Base-by-base conservation (phyloP, 2,329 filamentous ascomycete species). In the Coniella vitis region DNA sequence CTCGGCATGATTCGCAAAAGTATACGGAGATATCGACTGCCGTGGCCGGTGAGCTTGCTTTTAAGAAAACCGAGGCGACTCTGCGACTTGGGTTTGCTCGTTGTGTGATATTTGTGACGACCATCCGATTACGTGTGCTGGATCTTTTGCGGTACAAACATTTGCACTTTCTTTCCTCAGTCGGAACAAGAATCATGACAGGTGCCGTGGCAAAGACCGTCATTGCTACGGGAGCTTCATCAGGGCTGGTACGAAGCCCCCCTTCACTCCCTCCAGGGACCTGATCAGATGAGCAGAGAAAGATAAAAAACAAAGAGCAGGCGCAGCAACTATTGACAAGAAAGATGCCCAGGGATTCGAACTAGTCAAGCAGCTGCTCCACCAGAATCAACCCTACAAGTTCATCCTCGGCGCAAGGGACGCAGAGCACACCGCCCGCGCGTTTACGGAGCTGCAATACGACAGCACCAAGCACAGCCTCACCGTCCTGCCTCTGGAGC, bases 341-440 rank as follows among this genome's bases (percentile, higher is more conserved):
- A 29, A 29, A 5, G 5, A 29, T 29, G 16, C 29, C 3, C 43
- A 78, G 74, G 74, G 75, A 12, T 72, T 78, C 46, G 74, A 78
- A 56, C 66, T 68, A n/a, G 63, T 76, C 46, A 75, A 74, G 55
- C 72, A 76, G 55, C 68, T 78, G 21, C 67, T 77, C 7, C 56
- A 61, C 14, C 65, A 72, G 40, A 49, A 64, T 0, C 68, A 74
- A 54, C 65, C 73, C 0, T 74, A 76, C 60, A 68, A 59, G 14
- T 61, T 76, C 55, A 70, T 78, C 38, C 63, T 78, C 9, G 75
- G 74, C 9, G 74, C 70, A 3, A 65, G 75, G n/a, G 70, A 76
- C 57, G 63, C 64, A 0, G 54, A 63, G 19, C 58, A 57, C 7
- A 65, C 73, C 1, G 63, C 69, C 34, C 61, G 65, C 3, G 73